Base-by-base conservation (phyloP, 345 rosid genomes). In the Eucalyptus guilfoylei region DNA sequence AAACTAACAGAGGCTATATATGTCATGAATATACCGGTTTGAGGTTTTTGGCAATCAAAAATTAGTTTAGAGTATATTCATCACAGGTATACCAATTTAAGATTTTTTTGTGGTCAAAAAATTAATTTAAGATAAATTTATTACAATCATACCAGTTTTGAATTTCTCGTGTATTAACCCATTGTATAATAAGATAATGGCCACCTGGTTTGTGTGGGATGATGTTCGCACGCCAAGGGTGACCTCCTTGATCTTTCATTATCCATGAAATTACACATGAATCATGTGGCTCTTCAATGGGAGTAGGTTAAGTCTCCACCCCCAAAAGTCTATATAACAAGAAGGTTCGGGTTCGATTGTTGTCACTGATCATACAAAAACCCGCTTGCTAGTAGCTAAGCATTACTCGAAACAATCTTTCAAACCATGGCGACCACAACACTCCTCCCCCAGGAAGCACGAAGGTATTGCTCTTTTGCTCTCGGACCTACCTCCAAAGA, bases 81-180 rank as follows among this genome's bases (percentile, higher is more conserved):
- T 49, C 6, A 49, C 16, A 49, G 0, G 16, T 14, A 0, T 49
- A 49, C 0, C 49, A 5, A 49, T 14, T 13, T 14, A 13, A 1
- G 49, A 15, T 49, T 50, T 50, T 49, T 49, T 49, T 50, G 5
- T 50, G 8, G 21, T 50, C 1, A 50, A 50, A 50, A 50, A 16
- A 50, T 50, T 50, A 16, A 0, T 50, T 50, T 15, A 0, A 17
- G 21, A 0, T 50, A 17, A 50, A 17, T 50, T 17, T 50, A 15
- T 50, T 17, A 7, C 0, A 50, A 7, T 6, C 17, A 0, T 50
- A 50, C 4, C 4, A 7, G 0, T 50, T 50, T 50, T 16, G 3
- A 50, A 1, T 50, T 7, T 50, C 2, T 50, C 2, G 0, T 50
- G 54, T 50, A 6, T 50, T 15, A 50, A 50, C 9, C 23, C 23